A percentile compares a stretch with the other conserved stretches of the same genome.
Conservation (phyloP, 1,139 yeast species). For the Blastobotrys petasosporus region DNA sequence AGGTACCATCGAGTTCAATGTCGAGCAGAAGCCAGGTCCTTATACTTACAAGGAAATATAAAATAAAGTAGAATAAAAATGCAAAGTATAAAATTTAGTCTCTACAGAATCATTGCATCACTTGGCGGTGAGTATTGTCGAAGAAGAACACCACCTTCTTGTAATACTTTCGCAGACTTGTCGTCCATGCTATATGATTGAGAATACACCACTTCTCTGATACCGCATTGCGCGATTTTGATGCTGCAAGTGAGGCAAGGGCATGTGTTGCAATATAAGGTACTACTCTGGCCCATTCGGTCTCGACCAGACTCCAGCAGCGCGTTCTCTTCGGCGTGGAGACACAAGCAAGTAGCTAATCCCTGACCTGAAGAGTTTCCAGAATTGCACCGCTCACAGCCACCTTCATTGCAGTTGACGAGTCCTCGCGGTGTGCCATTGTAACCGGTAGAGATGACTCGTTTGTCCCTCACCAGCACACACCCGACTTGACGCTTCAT, state of each 20-base stretch:
- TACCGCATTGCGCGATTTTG: constrained; percentile 89
- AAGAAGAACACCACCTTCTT: constrained; percentile 63
- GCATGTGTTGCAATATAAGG: constrained; percentile 89
- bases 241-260: constrained; percentile 96
- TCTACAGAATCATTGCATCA: constrained; percentile 26
- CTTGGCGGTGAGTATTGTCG: constrained; percentile 69
- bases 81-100: background rate
- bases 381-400: constrained; percentile 71
- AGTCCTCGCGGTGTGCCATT: constrained; percentile 93
- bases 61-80: background rate
- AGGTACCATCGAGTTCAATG: constrained; percentile 45
- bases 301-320: constrained; percentile 90
- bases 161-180: constrained; percentile 61
- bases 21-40: constrained; percentile 74
- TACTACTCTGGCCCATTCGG: constrained; percentile 56
- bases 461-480: constrained; percentile 76
- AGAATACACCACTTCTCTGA: constrained; percentile 87
- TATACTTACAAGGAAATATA: constrained; percentile 44
- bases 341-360: constrained; percentile 78
- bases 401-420: constrained; percentile 89
- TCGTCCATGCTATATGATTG: constrained; percentile 90
- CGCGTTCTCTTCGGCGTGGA: constrained; percentile 98
- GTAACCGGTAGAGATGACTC: constrained; percentile 94
- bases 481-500: constrained; percentile 98
- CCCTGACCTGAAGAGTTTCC: constrained; percentile 60